Base-by-base conservation (phyloP, 208 protist genomes). In the Porcisia hertigi region DNA sequence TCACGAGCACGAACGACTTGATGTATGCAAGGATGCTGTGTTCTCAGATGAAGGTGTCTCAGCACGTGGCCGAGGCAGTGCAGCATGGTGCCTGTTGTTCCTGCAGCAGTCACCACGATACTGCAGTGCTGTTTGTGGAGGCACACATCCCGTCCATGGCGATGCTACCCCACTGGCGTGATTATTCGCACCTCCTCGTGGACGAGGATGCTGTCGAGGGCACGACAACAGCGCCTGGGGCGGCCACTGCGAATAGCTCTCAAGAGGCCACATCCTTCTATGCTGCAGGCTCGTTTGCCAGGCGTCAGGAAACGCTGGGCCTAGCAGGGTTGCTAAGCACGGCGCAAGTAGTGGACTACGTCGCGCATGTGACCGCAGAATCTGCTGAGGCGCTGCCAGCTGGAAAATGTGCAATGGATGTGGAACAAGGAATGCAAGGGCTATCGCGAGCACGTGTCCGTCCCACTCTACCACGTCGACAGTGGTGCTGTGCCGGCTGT, bases 361-460 rank as follows among this genome's bases (percentile, higher is more conserved):
- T 77, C 18, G 73, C 60, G 7, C 74, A 43, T 53, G 71, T 52
- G 65, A 77, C 73, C 30, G 57, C 43, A 39, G 74, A 79, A 43
- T n/a, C 60, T 2, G 57, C 58, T 2, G 82, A 80, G 30, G n/a
- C 71, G 11, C 74, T 81, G 25, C 71, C 87, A 88, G 49, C 73
- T 87, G 14, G 82, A 88, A 67, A 81, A 83, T 63, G 75, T 91
- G 58, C 81, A 80, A 39, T 77, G 73, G 79, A 88, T 88, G 78
- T 82, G 71, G 43, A 71, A 53, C 30, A 82, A 80, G 47, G 87
- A 91, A 66, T 69, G 60, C 30, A 58, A 73, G 16, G 78, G 74
- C 20, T 78, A 81, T 52, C 52, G 69, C 39, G 77, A 87, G 74
- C 83, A 77, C 58, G 71, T 82, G n/a, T 81, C 81, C 30, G 63